Base-by-base conservation (phyloP, 768 basidiomycete genomes). In the Strobilomyces echinocephalus region DNA sequence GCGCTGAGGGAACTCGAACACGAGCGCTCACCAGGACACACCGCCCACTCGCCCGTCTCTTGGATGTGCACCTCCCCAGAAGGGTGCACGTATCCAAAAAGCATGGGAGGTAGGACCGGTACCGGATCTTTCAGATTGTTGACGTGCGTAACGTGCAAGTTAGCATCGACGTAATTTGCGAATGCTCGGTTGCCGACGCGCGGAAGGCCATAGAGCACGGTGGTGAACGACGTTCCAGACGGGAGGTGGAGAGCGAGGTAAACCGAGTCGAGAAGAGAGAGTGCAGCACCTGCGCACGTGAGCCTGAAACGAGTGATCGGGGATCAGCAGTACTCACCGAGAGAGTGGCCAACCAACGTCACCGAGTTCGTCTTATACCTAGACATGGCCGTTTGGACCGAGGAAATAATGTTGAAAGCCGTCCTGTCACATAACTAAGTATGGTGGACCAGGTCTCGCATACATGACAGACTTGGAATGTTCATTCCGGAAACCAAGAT, bases 141-240 rank as follows among this genome's bases (percentile, higher is more conserved):
- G 62, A 86, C 74, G 53, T 76, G 83, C 15, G 73, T 80, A 15
- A 82, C 50, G 2, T 64, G 57, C 36, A 70, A 42, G 34, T 78
- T 69, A 12, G 69, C 59, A 56, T 83, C 79, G 44, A 83, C 74
- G 54, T 77, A 78, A 60, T 82, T 60, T 2, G 82, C 83, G 55
- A 84, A 86, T 0, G 70, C 78, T 61, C 78, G 72, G 63, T 85
- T 84, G 24, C 84, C 82, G 4, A 72, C 72, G 10, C 73, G 64
- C 6, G 73, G 74, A 21, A 71, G 58, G 16, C 70, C 74, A 39
- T 70, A 74, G 9, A 52, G 24, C 39, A 71, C 40, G 3, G 64
- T 61, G 28, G 49, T 45, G 63, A 74, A 59, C 3, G 60, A 57
- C 4, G 65, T 71, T 34, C 54, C 56, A 0, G 57, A 18, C 10